phyloP scores from a whole-genome alignment of 1,139 yeast genomes.

The Geotrichum klebahnii region DNA sequence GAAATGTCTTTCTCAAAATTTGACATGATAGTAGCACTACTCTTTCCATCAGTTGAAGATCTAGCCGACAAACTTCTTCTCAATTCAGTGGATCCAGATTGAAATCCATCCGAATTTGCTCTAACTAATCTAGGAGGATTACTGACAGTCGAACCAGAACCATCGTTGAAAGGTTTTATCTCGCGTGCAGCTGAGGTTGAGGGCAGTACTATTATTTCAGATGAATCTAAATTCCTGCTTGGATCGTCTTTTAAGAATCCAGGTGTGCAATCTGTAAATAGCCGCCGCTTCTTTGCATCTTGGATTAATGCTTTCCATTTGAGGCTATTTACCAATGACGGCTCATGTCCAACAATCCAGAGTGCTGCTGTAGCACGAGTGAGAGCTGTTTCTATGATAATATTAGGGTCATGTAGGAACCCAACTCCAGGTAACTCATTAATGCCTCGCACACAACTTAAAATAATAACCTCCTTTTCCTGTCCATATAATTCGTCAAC shows the following conservation, averaged over 20 bases:
- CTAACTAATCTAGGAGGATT: no score
- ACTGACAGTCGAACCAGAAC: no score
- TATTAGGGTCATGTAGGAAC: constrained; percentile 78
- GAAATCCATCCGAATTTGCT: no score
- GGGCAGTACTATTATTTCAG: no score
- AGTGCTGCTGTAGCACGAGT: constrained; percentile 90
- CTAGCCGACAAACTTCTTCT: no score
- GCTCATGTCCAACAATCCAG: constrained; percentile 79
- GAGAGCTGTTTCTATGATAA: constrained; percentile 94
- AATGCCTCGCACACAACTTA: constrained; percentile 92
- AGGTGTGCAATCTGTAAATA: constrained; percentile 35
- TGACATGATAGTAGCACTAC: no score
- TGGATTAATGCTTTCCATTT: constrained; percentile 66
- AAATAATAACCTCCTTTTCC: constrained; percentile 86
- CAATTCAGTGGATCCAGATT: no score
- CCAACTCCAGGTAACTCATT: constrained; percentile 69
- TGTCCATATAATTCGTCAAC: constrained; percentile 99
- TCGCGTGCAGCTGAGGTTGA: no score
- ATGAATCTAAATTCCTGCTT: no score
- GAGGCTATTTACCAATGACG: constrained; percentile 49
- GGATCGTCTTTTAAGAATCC: constrained; percentile 43
- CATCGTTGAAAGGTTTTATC: no score
- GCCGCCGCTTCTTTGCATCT: constrained; percentile 55
- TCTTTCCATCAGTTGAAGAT: no score
- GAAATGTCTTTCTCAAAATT: no score